Evolutionary conservation across 1,139 yeast genomes (phyloP).

Genomic region (Hyphopichia burtonii): DNA sequence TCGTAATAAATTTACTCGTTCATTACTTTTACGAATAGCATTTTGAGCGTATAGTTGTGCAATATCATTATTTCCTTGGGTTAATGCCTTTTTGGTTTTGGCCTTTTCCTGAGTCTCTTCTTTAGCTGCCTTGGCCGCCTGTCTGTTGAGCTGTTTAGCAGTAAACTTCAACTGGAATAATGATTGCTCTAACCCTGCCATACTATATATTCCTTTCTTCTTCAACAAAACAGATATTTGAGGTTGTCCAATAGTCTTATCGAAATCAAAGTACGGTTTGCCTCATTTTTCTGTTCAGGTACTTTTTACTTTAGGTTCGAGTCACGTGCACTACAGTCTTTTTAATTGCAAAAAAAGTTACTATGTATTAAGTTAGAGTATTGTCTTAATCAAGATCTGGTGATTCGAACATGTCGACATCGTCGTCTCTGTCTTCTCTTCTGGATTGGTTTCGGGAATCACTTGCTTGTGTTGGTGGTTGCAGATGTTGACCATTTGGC

Average conservation of each 20-base stretch:
- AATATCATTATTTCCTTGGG: constrained; percentile 86
- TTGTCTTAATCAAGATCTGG: constrained; percentile 14
- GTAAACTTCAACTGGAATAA: constrained; percentile 67
- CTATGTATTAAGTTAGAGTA: background rate
- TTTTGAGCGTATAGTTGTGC: constrained; percentile 94
- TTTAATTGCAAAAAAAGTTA: background rate
- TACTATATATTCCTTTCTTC: constrained; percentile 10
- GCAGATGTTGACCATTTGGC: background rate
- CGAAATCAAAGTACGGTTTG: background rate
- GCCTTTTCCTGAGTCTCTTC: constrained; percentile 87
- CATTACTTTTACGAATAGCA: constrained; percentile 90
- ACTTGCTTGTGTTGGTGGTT: too few relatives aligned
- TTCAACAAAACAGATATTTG: background rate
- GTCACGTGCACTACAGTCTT: background rate
- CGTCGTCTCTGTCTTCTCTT: constrained; percentile 9
- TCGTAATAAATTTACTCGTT: constrained; percentile 75
- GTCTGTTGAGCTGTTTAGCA: constrained; percentile 87
- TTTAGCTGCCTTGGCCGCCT: constrained; percentile 86
- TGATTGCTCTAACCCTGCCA: constrained; percentile 52
- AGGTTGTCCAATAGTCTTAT: background rate
- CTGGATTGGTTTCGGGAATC: background rate
- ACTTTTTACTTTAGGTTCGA: background rate
- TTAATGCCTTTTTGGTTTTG: constrained; percentile 84
- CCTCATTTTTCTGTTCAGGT: background rate
- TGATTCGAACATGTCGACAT: constrained; percentile 16